These are phyloP conservation scores for Ustilaginoidea virens DNA, from an alignment of 2,329 filamentous ascomycete species.

Conservation along the genomic window DNA sequence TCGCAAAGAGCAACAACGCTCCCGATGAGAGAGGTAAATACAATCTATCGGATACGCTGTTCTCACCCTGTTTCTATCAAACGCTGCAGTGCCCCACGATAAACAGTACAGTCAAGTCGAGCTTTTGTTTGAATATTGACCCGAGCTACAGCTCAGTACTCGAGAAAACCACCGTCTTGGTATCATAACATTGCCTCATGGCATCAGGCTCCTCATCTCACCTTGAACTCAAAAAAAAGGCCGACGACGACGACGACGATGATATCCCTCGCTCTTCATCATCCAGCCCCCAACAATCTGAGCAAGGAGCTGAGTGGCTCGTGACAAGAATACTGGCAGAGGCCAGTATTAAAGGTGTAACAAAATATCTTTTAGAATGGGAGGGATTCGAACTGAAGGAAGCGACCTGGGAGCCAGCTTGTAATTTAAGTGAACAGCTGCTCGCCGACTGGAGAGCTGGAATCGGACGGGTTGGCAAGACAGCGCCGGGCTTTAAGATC, in stretches of 20 bases:
- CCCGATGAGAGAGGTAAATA: too few relatives aligned
- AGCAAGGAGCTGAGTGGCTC: constrained; percentile 27
- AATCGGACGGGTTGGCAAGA: constrained; percentile 17
- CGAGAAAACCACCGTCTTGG: too few relatives aligned
- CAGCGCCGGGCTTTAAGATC: constrained; percentile 21
- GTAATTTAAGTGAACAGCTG: constrained; percentile 24
- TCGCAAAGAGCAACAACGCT: too few relatives aligned
- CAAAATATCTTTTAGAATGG: constrained; percentile 22
- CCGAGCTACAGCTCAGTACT: too few relatives aligned
- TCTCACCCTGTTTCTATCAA: too few relatives aligned
- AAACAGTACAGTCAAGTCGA: too few relatives aligned
- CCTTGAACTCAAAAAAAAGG: background rate
- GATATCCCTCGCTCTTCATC: constrained; percentile 19
- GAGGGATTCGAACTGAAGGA: constrained; percentile 17
- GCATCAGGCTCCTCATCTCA: background rate
- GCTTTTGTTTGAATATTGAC: too few relatives aligned
- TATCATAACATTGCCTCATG: too few relatives aligned
- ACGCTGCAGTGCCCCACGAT: too few relatives aligned
- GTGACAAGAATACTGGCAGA: constrained; percentile 38
- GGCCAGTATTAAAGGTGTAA: constrained; percentile 12
- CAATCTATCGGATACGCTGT: too few relatives aligned
- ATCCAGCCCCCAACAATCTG: constrained; percentile 12
- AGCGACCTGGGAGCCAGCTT: constrained; percentile 35
- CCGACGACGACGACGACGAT: constrained; percentile 8
- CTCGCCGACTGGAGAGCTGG: constrained; percentile 26